These are phyloP conservation scores for Suillus paluster DNA, from an alignment of 768 basidiomycete species.

Conservation along the genomic window DNA sequence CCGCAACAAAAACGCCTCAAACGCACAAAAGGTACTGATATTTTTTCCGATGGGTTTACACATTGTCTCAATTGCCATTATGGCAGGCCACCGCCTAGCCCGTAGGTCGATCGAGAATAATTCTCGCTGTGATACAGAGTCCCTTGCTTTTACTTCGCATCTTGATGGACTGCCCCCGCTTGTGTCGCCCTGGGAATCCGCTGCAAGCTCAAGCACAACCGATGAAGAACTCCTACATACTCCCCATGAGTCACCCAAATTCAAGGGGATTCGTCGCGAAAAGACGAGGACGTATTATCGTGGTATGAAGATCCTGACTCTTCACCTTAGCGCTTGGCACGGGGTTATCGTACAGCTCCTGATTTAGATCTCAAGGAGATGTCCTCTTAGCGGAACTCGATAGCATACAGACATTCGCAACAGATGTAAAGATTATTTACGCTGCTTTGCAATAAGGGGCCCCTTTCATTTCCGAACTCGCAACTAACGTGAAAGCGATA, in stretches of 20 bases:
- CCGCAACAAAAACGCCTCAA: background rate
- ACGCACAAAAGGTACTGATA: background rate
- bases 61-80: background rate
- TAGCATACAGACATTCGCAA: background rate
- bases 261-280: background rate
- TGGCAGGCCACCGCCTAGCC: background rate
- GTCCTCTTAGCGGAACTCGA: background rate
- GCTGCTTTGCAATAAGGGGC: background rate
- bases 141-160: background rate
- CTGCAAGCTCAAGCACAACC: background rate
- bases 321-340: background rate
- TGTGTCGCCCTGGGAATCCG: background rate
- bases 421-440: background rate
- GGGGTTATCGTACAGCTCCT: background rate
- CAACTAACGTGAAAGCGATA: background rate
- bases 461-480: slow-evolving; percentile 1
- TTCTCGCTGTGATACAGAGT: background rate
- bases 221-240: background rate
- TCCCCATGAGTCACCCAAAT: background rate
- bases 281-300: background rate
- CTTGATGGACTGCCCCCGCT: background rate
- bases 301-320: background rate
- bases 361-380: background rate
- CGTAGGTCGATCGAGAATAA: background rate
- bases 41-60: background rate